Conservation (phyloP, 1,139 yeast species). For the Wickerhamomyces sp. region DNA sequence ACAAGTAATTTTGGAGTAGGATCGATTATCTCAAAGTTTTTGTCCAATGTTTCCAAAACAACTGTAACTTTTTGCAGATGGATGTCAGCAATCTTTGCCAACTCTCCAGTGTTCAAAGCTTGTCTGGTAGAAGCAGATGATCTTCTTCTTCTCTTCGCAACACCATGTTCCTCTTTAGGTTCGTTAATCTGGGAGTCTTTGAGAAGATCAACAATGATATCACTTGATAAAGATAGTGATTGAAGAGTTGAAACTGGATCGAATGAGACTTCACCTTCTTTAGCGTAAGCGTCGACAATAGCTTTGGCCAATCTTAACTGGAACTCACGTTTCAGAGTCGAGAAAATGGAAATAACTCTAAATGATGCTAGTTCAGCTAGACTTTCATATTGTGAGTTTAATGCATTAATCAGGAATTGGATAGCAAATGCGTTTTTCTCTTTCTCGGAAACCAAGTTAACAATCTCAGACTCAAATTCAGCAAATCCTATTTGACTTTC, state of each 20-base stretch:
- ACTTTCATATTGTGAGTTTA: slow-evolving; percentile 45
- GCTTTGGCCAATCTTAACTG: slow-evolving; percentile 54
- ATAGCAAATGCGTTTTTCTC: slow-evolving; percentile 54
- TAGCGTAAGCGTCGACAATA: slow-evolving; percentile 50
- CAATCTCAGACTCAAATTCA: slow-evolving; percentile 51
- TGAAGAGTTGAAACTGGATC: slow-evolving; percentile 55
- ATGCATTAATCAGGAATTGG: slow-evolving; percentile 52
- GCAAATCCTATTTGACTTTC: slow-evolving; percentile 44
- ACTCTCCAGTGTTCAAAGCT: slow-evolving; percentile 61
- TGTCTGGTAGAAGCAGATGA: slow-evolving; percentile 73
- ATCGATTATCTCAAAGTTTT: slow-evolving; percentile 29
- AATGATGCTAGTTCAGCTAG: slow-evolving; percentile 46
- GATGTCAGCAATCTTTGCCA: slow-evolving; percentile 66
- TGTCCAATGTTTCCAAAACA: slow-evolving; percentile 74
- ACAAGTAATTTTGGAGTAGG: slow-evolving; percentile 48
- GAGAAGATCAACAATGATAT: slow-evolving; percentile 42
- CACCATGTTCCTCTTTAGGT: slow-evolving; percentile 33
- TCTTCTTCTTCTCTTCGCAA: slow-evolving; percentile 69
- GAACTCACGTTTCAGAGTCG: slow-evolving; percentile 48
- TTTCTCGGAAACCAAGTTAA: slow-evolving; percentile 51
- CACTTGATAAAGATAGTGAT: slow-evolving; percentile 40
- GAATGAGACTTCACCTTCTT: slow-evolving; percentile 37
- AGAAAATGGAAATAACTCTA: slow-evolving; percentile 52
- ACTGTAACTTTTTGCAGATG: slow-evolving; percentile 78
- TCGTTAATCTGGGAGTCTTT: slow-evolving; percentile 42